Base-by-base conservation (phyloP, 225 moss, liverwort and hornwort species). In the Ulota crispa region DNA sequence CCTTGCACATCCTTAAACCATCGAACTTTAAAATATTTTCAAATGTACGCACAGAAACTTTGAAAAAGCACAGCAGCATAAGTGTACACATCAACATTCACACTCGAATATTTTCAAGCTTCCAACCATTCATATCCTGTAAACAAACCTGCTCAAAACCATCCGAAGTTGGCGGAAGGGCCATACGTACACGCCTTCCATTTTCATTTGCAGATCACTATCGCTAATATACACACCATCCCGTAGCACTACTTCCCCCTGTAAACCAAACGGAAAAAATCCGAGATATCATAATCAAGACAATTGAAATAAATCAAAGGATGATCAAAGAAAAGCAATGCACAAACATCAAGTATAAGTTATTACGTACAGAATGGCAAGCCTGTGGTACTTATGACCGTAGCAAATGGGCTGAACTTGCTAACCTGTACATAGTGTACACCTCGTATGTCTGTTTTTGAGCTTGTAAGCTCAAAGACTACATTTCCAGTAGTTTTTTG, bases 141-240 rank as follows among this genome's bases (percentile, higher is more conserved):
- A 43, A 53, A 71, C 34, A 8, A 72, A 97, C 97, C 90, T 95
- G 94, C 93, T 97, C 75, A 94, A 89, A 43, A 97, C 93, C 97
- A 97, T 95, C 81, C 97, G 91, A 81, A 97, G 87, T 85, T 97
- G 97, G 63, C 95, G 89, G 81, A 95, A 95, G 61, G 97, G 97
- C 97, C 97, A 97, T 20, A 97, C 93, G 74, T 95, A 97, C 32
- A 95, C 92, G 55, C 97, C 97, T 90, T 94, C 97, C 97, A 97
- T 95, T 83, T 87, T 97, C 94, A 97, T 93, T 87, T 94, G 95
- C 80, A 97, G 77, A 80, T 97, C 94, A 60, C 89, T 85, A 61
- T 94, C 93, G 81, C 93, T 92, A 67, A 92, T 89, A 81, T 90
- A 93, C 31, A 91, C 82, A 50, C 96, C 97, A 87, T 95, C 97